Base-by-base conservation (phyloP, 1,284 basidiomycete species). In the Ceratobasidium sp. region DNA sequence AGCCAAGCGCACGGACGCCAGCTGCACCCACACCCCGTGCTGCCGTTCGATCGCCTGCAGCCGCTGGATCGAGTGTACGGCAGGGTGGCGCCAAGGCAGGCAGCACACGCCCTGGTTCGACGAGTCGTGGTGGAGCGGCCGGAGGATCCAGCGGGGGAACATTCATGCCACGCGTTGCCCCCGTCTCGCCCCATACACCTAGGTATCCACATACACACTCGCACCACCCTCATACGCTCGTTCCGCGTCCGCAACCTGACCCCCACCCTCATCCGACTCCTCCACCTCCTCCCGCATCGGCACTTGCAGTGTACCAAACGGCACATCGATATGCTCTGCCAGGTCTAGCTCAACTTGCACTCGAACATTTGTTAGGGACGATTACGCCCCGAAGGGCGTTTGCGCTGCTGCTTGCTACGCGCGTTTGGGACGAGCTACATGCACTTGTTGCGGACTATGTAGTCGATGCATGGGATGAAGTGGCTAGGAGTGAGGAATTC, bases 271-370 rank as follows among this genome's bases (percentile, higher is more conserved):
- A 96, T 82, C 94, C 94, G 1, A 90, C 91, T 2, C 84, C 89
- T 9, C 82, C 88, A 2, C 91, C 92, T 1, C 84, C 86, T 1
- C 89, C 93, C 26, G 92, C 92, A 23, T 92, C 91, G 40, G 93
- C 94, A 0, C 85, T 96, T 46, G 90, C 92, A 0, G 89, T 96
- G 81, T 96, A 94, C 85, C 91, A 93, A 81, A 87, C 95, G 17
- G 93, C 94, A 12, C 94, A 96, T 85, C 88, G 94, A 52, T 96
- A 96, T 83, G 86, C 87, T 10, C 90, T 96, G 85, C 89, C 90
- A 3, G 88, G 87, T 10, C 87, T 96, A 28, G 90, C 90, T 48
- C 82, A 87, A 13, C 87, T 95, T 9, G 92, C 94, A 1, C 84
- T 93, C 75, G 90, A 93, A 69, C 93, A 95, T 82, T 91, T 96